phyloP scores from a whole-genome alignment of 169 alveolate species.

The Plasmodium berghei region DNA sequence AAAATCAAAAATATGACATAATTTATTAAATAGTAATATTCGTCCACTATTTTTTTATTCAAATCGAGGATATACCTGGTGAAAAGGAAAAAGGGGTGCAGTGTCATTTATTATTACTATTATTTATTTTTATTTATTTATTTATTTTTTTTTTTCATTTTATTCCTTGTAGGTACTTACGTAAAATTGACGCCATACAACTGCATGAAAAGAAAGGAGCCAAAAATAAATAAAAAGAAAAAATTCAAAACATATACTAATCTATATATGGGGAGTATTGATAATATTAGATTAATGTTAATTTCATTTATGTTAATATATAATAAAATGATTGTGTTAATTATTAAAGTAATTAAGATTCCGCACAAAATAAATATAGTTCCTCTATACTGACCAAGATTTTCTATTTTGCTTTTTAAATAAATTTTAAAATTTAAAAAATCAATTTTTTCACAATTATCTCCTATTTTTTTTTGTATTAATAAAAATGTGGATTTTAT shows the following conservation, averaged over 20 bases:
- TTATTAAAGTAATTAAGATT: slow-evolving; percentile 24
- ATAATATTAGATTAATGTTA: slow-evolving; percentile 23
- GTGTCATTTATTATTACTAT: background rate
- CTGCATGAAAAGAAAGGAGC: slow-evolving; percentile 61
- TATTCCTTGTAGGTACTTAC: background rate
- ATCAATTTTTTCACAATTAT: slow-evolving; percentile 45
- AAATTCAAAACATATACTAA: slow-evolving; percentile 45
- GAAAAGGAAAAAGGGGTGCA: background rate
- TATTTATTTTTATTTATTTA: background rate
- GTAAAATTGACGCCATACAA: slow-evolving; percentile 64
- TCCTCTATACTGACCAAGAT: slow-evolving; percentile 33
- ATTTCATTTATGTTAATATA: slow-evolving; percentile 52
- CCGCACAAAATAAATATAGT: slow-evolving; percentile 31
- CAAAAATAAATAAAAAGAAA: slow-evolving; percentile 55
- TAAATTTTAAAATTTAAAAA: slow-evolving; percentile 56
- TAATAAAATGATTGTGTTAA: slow-evolving; percentile 29
- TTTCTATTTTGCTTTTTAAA: slow-evolving; percentile 55
- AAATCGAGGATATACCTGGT: slow-evolving; percentile 57
- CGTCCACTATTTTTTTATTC: slow-evolving; percentile 70
- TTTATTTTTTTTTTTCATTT: background rate
- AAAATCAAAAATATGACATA: slow-evolving; percentile 39
- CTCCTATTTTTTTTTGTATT: slow-evolving; percentile 54
- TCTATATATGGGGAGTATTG: slow-evolving; percentile 49
- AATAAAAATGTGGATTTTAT: slow-evolving; percentile 46
- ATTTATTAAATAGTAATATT: slow-evolving; percentile 59